phyloP scores from a whole-genome alignment of 2,329 filamentous ascomycete genomes.

The Polychaeton citri region DNA sequence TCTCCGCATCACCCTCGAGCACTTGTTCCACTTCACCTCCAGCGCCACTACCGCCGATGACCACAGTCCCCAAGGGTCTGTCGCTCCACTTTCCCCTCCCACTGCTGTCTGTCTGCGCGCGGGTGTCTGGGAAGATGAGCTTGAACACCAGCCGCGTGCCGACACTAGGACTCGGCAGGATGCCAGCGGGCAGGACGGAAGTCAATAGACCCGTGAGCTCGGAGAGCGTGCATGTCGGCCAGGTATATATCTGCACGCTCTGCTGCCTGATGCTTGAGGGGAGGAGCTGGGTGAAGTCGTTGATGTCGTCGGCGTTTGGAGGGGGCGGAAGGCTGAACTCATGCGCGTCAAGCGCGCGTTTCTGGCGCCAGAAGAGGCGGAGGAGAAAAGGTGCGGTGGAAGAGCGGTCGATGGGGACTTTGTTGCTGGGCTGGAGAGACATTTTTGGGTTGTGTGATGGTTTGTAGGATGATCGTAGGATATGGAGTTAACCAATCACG shows the following conservation, averaged over 20 bases:
- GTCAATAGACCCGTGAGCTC: conserved; percentile 71
- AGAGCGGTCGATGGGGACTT: conserved; percentile 48
- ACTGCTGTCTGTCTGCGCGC: conserved; percentile 27
- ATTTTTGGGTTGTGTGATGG: conserved; percentile 9
- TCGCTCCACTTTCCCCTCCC: conserved; percentile 52
- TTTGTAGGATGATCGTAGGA: too few species aligned
- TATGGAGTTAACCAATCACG: too few species aligned
- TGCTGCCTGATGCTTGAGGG: conserved; percentile 32
- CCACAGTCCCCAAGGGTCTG: conserved; percentile 71
- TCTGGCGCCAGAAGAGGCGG: conserved; percentile 68
- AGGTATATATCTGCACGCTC: conserved; percentile 67
- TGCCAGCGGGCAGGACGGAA: conserved; percentile 45
- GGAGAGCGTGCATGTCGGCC: conserved; percentile 64
- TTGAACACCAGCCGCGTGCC: conserved; percentile 82
- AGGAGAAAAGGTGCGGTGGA: conserved; percentile 69
- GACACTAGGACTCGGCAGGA: conserved; percentile 60
- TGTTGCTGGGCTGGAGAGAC: conserved; percentile 22
- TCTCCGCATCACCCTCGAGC: conserved; percentile 46
- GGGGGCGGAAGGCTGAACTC: conserved; percentile 48
- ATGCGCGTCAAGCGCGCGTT: conserved; percentile 60
- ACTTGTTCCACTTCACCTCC: conserved; percentile 14
- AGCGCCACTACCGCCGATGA: conserved; percentile 46
- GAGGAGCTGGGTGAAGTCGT: conserved; percentile 39
- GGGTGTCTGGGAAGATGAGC: conserved; percentile 68
- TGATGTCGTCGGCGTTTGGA: conserved; percentile 18